Conservation (phyloP, 2,329 filamentous ascomycete species). For the Xylaria sp. region DNA sequence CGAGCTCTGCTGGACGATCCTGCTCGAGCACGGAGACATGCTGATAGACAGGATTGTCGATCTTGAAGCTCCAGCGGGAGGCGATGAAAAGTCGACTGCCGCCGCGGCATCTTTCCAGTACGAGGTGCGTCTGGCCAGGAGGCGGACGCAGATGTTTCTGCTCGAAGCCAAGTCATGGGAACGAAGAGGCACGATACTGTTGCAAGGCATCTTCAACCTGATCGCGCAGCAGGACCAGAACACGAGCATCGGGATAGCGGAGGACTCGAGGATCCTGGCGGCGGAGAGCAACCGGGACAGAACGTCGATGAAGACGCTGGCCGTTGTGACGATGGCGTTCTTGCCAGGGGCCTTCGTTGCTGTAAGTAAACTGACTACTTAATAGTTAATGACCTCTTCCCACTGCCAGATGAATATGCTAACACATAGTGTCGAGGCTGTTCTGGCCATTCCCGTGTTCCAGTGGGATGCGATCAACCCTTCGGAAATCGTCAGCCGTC, state of each 20-base stretch:
- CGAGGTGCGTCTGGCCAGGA: not conserved
- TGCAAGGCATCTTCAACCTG: not conserved
- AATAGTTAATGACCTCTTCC: not conserved
- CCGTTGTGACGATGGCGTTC: not conserved
- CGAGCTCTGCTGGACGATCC: not conserved
- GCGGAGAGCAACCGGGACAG: not conserved
- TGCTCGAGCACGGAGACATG: not conserved
- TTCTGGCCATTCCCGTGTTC: not conserved
- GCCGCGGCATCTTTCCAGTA: not conserved
- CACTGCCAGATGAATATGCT: not conserved
- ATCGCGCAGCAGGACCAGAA: not conserved
- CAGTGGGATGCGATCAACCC: not conserved
- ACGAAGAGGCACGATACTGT: not conserved
- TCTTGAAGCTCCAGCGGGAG: not conserved
- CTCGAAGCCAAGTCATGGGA: not conserved
- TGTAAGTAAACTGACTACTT: not conserved
- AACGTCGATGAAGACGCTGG: not conserved
- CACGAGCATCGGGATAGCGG: not conserved
- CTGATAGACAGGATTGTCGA: not conserved
- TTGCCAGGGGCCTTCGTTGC: not conserved
- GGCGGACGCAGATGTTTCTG: not conserved
- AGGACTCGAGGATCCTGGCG: not conserved
- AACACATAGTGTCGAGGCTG: not conserved
- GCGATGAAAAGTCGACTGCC: not conserved
- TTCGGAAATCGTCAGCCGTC: not conserved